A percentile compares a stretch with the other conserved stretches of the same genome.
Conservation (phyloP, 2,329 filamentous ascomycete genomes). For the Blumeriella jaapii region DNA sequence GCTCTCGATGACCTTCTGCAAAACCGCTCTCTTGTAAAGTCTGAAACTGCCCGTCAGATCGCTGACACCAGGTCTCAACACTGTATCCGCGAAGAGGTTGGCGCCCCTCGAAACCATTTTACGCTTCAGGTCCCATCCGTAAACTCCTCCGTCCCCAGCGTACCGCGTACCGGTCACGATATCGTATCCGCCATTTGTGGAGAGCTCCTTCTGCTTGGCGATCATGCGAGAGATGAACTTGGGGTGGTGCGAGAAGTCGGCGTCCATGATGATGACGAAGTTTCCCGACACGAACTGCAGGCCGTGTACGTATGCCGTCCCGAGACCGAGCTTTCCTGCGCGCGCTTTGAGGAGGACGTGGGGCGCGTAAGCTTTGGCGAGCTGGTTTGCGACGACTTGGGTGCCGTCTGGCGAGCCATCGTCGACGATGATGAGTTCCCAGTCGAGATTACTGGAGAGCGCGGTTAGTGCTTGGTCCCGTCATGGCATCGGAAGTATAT, state of each 20-base stretch:
- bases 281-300: conserved; percentile 82
- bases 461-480: background rate
- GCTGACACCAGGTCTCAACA: conserved; percentile 85
- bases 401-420: conserved; percentile 96
- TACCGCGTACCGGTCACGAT: conserved; percentile 97
- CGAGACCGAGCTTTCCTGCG: conserved; percentile 48
- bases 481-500: background rate
- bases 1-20: conserved; percentile 80
- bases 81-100: conserved; percentile 91
- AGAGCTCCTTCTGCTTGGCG: conserved; percentile 51
- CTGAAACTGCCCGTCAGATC: conserved; percentile 93
- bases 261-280: conserved; percentile 99
- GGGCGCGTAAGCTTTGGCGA: conserved; percentile 71
- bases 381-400: conserved; percentile 78
- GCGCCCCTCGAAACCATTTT: conserved; percentile 77
- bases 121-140: conserved; percentile 90
- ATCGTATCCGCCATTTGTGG: conserved; percentile 60
- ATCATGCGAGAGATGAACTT: conserved; percentile 98
- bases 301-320: conserved; percentile 26
- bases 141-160: conserved; percentile 79
- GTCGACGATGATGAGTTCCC: conserved; percentile 97
- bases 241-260: conserved; percentile 97
- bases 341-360: conserved; percentile 79
- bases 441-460: conserved; percentile 66
- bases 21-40: conserved; percentile 80